Conservation (phyloP, 2,329 filamentous ascomycete genomes). For the Diplodia corticola region DNA sequence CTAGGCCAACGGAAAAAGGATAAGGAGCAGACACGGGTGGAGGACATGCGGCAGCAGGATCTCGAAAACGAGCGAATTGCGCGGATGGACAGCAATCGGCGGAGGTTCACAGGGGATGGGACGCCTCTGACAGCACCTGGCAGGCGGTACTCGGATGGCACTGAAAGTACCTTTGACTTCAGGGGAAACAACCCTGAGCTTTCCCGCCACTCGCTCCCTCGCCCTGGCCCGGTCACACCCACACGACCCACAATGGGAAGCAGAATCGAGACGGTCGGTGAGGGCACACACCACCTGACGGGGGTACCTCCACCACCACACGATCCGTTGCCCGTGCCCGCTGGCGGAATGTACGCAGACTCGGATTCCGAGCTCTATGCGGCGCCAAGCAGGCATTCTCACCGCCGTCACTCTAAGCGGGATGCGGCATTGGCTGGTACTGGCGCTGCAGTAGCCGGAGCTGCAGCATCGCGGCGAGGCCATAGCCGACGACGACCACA, state of each 20-base stretch:
- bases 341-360: slow-evolving; percentile 38
- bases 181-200: slow-evolving; percentile 48
- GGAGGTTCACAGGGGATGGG: slow-evolving; percentile 70
- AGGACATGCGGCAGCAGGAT: slow-evolving; percentile 52
- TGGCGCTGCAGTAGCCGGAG: slow-evolving; percentile 26
- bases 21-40: slow-evolving; percentile 62
- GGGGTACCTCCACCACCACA: slow-evolving; percentile 34
- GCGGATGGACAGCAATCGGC: slow-evolving; percentile 55
- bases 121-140: slow-evolving; percentile 30
- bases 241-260: slow-evolving; percentile 31
- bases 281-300: slow-evolving; percentile 25
- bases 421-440: slow-evolving; percentile 22
- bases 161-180: slow-evolving; percentile 45
- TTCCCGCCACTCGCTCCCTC: slow-evolving; percentile 37
- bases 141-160: slow-evolving; percentile 40
- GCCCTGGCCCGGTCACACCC: slow-evolving; percentile 23
- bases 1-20: slow-evolving; percentile 55
- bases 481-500: slow-evolving; percentile 34
- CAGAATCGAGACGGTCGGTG: slow-evolving; percentile 26
- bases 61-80: slow-evolving; percentile 55
- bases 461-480: slow-evolving; percentile 31
- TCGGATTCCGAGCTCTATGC: slow-evolving; percentile 43
- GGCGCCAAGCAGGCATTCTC: slow-evolving; percentile 39
- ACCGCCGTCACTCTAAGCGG: slow-evolving; percentile 33
- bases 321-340: slow-evolving; percentile 36